Evolutionary conservation across 177 flowering plant species (phyloP), one percentile per base, ranked within the genome.

Genomic region (Vitis hybrid): DNA sequence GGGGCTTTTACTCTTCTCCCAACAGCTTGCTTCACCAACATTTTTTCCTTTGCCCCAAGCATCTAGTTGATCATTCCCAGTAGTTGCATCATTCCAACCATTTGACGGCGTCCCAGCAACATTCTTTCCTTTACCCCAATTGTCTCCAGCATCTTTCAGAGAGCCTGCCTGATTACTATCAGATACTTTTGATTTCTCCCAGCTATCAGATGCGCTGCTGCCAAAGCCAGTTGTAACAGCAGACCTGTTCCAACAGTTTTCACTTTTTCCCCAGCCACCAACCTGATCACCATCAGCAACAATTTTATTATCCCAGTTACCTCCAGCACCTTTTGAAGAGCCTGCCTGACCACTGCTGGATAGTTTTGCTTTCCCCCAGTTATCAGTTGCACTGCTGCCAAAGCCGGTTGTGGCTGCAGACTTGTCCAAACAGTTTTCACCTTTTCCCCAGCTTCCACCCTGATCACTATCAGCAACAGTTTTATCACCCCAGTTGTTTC

Each of bases 221-320:
- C 71, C 75, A 66, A 60, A 55, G 32, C 70, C 76, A 57, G 46
- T 18, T 60, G 57, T 50, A 18, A 60, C 56, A 50, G 75, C 27
- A 76, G 77, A 60, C 72, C 72, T 76, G 56, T 49, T 74, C 81
- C 82, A 76, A 52, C 54, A 8, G 27, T 72, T 74, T 32, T 61
- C 70, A 48, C 52, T 27, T 52, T 73, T 75, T 13, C 70, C 79
- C 76, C 82, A 82, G 60, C 56, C 76, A n/a, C 63, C 74, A 55
- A 3, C 75, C 67, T 73, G 70, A 61, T 61, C 65, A 52, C 18
- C 40, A 8, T 32, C 24, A 35, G 46, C 66, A 40, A 21, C 66
- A 56, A 54, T 46, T 27, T 70, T 69, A 11, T 49, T 40, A 56
- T 61, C 67, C 46, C 46, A 35, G 46, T 6, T 35, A 3, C 7